Conservation (phyloP, 23 red algal genomes). For the Gracilaria gracilis region DNA sequence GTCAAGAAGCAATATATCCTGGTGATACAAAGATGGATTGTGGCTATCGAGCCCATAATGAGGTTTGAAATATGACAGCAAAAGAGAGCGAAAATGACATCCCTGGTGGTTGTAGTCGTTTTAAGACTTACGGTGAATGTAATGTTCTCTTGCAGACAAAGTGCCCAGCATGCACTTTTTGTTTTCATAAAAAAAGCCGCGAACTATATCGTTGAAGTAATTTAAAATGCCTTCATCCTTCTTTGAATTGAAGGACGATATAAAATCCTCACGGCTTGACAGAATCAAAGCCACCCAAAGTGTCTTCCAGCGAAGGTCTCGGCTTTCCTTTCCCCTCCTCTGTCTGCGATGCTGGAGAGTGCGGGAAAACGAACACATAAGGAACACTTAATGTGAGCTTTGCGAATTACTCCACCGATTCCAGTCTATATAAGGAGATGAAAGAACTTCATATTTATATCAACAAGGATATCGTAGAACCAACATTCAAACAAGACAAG, state of each 20-base stretch:
- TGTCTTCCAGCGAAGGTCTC: too few relatives aligned
- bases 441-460: too few relatives aligned
- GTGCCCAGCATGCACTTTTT: not conserved
- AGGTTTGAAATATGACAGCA: not conserved
- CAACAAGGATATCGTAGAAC: too few relatives aligned
- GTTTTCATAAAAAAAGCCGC: not conserved
- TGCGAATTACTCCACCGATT: too few relatives aligned
- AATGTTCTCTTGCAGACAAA: not conserved
- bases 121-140: not conserved
- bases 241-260: not conserved
- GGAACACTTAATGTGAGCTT: too few relatives aligned
- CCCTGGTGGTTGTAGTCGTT: not conserved
- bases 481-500: too few relatives aligned
- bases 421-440: too few relatives aligned
- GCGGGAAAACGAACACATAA: too few relatives aligned
- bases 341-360: too few relatives aligned
- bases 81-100: not conserved
- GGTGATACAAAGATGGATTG: not conserved
- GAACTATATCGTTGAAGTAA: not conserved
- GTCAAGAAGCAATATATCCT: not conserved
- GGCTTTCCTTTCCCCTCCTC: too few relatives aligned
- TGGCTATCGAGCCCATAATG: not conserved
- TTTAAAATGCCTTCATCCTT: not conserved
- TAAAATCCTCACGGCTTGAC: too few relatives aligned
- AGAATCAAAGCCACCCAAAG: not conserved